These are phyloP conservation scores for Spathaspora sp. DNA, from an alignment of 805 yeast species.

Conservation along the genomic window DNA sequence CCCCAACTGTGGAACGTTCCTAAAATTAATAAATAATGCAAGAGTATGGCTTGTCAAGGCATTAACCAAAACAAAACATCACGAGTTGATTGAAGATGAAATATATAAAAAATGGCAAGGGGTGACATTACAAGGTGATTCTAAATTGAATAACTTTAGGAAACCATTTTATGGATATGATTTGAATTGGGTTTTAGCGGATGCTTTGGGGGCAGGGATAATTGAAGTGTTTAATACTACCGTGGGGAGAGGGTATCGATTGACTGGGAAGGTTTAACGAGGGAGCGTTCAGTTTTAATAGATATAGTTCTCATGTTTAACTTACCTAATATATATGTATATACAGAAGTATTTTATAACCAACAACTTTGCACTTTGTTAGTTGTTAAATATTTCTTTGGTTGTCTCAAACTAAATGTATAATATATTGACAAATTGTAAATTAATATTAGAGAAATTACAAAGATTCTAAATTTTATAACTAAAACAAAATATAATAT, in stretches of 20 bases:
- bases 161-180: slow-evolving; percentile 50
- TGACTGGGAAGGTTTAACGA: slow-evolving; percentile 43
- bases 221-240: slow-evolving; percentile 52
- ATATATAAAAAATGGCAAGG: slow-evolving; percentile 46
- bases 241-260: slow-evolving; percentile 56
- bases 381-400: no score
- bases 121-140: slow-evolving; percentile 16
- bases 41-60: slow-evolving; percentile 41
- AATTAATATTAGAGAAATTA: no score
- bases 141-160: slow-evolving; percentile 36
- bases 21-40: slow-evolving; percentile 43
- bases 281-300: no score
- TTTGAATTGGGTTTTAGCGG: slow-evolving; percentile 48
- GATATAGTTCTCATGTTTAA: no score
- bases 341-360: no score
- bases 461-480: no score
- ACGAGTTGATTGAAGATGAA: slow-evolving; percentile 42
- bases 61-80: slow-evolving; percentile 32
- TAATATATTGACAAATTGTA: no score
- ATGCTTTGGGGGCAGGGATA: slow-evolving; percentile 49
- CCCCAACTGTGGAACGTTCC: slow-evolving; percentile 49
- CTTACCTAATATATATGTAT: no score
- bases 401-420: no score
- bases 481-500: no score
- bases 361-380: no score